Base-by-base conservation (phyloP, 2,329 filamentous ascomycete genomes). In the Knufia petricola region DNA sequence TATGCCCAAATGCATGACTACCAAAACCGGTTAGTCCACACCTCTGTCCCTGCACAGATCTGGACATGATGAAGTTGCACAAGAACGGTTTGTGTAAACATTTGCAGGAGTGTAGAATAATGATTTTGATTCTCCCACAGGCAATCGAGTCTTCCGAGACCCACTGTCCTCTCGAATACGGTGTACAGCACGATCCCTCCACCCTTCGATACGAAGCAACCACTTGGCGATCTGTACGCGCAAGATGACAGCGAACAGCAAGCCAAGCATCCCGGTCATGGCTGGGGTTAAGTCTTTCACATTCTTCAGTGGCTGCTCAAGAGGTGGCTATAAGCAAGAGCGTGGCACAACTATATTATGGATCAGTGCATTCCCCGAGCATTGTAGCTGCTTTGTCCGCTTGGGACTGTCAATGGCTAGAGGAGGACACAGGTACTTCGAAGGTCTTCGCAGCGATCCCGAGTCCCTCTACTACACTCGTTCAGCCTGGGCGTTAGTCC, bases 21-120 rank as follows among this genome's bases (percentile, higher is more conserved):
- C 52, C 50, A 54, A 52, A 55, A 51, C 52, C 55, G 57, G 57
- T 59, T 59, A 51, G 57, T 59, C 52, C 30, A 36, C 12, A 10
- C 43, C 26, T 19, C 43, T 24, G 50, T 49, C 52, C 54, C 52
- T 54, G 53, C 54, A 50, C 48, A 58, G 48, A 49, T 58, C 39
- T 59, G 54, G 55, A 51, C 54, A 39, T 58, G 52, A 59, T 40
- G 19, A 23, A 17, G 9, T 23, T 13, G 7, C n/a, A 21, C 37
- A 40, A 38, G 8, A 37, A 37, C 20, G 43, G 43, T 46, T 37
- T 20, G 43, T 46, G 17, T 37, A n/a, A n/a, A 2, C 17, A 12
- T 24, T 36, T 44, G 30, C 19, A 20, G n/a, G 43, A 46, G 23
- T 31, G 4, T 30, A 15, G 43, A 46, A 46, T 46, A 46, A 46